Base-by-base conservation (phyloP, 306 rosid species). In the Trifolium dubium region DNA sequence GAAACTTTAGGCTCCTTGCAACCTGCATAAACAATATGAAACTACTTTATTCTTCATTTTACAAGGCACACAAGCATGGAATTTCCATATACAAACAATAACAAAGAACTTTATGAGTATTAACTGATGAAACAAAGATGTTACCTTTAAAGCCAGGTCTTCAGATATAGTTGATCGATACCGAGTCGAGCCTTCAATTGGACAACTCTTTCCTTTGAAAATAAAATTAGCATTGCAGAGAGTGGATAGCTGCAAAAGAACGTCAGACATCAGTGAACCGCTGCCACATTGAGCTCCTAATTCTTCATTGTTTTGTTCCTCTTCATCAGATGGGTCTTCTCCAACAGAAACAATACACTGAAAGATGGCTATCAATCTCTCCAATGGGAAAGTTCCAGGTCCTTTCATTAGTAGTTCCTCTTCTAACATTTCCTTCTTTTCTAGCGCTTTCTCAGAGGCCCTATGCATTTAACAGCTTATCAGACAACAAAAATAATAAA, bases 371-470 rank as follows among this genome's bases (percentile, higher is more conserved):
- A 94, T 83, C 78, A 94, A 84, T 79, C 97, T 89, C 85, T 94
- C 98, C 67, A 94, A 32, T 76, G 98, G 97, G 77, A 91, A 94
- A 64, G 95, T 84, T 84, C 98, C 98, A 10, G 98, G 98, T 59
- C 97, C 97, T 88, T 91, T 94, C 95, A 85, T 84, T 47, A 91
- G 87, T 69, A 75, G 61, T 64, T 94, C 97, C 79, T 89, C 91
- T 81, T 94, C 94, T 70, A 82, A 89, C 71, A 71, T 84, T 75
- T 94, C 97, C 76, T 94, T 91, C 83, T 82, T 77, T 78, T 89
- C 95, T 77, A 66, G 50, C 63, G 78, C 86, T 80, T 91, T 91
- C 68, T 79, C 83, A 9, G 90, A 83, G 58, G 90, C 56, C 87
- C 98, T 94, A 34, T 11, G 18, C 82, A 79, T 69, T 46, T 53